Evolutionary conservation across 805 yeast species (phyloP).

Genomic region (Candida sithepensis): DNA sequence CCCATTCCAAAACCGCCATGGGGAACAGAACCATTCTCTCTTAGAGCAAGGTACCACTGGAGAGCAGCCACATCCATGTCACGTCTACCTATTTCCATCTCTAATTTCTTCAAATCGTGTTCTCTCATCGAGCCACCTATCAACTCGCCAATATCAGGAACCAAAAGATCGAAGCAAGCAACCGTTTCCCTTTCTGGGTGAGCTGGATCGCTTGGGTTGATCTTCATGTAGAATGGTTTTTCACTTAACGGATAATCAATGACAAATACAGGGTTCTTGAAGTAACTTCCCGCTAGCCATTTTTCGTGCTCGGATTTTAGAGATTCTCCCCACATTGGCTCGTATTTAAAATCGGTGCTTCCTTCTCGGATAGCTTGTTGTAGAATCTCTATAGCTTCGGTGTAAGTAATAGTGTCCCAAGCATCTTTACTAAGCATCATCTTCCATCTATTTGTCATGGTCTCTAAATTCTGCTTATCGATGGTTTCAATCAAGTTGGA

Average conservation of each 20-base stretch:
- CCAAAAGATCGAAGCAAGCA: constrained; percentile 82
- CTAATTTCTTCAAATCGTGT: constrained; percentile 48
- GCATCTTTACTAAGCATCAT: constrained; percentile 36
- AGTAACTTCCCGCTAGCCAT: constrained; percentile 72
- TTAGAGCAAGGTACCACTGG: constrained; percentile 75
- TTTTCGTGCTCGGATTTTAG: constrained; percentile 87
- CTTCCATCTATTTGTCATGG: constrained; percentile 56
- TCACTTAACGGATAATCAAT: constrained; percentile 77
- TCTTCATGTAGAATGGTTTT: constrained; percentile 92
- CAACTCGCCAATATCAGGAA: constrained; percentile 91
- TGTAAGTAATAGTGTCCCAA: constrained; percentile 75
- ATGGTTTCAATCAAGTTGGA: constrained; percentile 36
- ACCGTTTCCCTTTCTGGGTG: constrained; percentile 48
- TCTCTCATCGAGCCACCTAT: constrained; percentile 95
- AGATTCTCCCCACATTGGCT: constrained; percentile 67
- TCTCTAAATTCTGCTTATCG: constrained; percentile 34
- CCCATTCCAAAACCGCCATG: constrained; percentile 99
- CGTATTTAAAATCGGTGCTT: constrained; percentile 35
- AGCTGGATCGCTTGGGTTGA: constrained; percentile 24
- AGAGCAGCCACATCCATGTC: constrained; percentile 58
- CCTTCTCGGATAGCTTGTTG: constrained; percentile 29
- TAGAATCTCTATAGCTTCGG: constrained; percentile 64
- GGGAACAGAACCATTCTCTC: constrained; percentile 79
- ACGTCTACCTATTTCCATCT: constrained; percentile 45
- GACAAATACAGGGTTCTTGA: constrained; percentile 76